Evolutionary conservation across 1,284 basidiomycete genomes (phyloP), one percentile per base, ranked within the genome.

Genomic region (Pseudozyma pruni): DNA sequence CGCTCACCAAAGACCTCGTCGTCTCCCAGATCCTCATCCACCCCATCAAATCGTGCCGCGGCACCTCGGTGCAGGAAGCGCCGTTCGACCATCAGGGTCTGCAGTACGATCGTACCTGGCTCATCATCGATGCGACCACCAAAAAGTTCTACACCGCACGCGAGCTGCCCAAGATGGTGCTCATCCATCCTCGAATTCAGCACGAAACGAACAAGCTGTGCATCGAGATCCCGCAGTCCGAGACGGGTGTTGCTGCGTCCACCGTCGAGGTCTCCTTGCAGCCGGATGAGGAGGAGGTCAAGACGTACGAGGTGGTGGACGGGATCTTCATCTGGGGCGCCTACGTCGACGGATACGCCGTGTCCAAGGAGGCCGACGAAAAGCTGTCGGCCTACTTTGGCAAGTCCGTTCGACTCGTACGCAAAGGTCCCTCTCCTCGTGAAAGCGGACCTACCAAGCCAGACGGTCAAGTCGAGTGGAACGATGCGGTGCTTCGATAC

Each of bases 41-140:
- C 41, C 77, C 77, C 17, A 79, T 79, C 71, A 79, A 79, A 37
- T 74, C 72, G 13, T 79, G 77, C 57, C 46, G 54, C n/a, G 75
- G 75, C 29, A 74, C 72, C 19, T 68, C 66, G 13, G 77, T 79
- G 14, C 47, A 63, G 16, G 45, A 64, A 33, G 64, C 73, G 1
- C 38, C 48, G 16, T 76, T 68, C 48, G 69, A 75, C 38, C 61
- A 72, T 11, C 53, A 61, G 22, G 76, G 76, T 11, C 49, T 79
- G 35, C 51, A 64, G 25, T 79, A 73, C 49, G 77, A 79, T 43
- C 68, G 77, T 16, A 72, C 77, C 13, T 79, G 76, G 72, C 69
- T 79, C 66, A 75, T 79, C 63, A 75, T 78, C 59, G 74, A 75
- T 42, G 59, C 73, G 1, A 35, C 62, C 19, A 66, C 68, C 2